Evolutionary conservation across 768 basidiomycete species (phyloP).

Genomic region (Mycena maculata): DNA sequence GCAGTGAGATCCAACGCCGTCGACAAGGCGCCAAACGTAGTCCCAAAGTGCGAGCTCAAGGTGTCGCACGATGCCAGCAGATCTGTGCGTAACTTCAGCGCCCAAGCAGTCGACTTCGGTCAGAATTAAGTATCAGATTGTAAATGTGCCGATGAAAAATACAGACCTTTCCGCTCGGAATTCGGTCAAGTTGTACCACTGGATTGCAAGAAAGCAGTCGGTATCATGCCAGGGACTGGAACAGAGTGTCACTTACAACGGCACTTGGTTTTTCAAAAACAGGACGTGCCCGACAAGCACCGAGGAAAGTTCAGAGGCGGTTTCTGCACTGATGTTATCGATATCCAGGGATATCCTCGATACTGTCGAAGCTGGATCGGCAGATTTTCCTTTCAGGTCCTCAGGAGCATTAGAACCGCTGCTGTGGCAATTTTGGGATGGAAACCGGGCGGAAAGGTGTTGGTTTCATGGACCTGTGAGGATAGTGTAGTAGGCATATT

Average conservation of each 20-base stretch:
- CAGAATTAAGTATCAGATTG: not conserved
- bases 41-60: slow-evolving; percentile 76
- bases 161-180: slow-evolving; percentile 59
- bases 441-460: not conserved
- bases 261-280: slow-evolving; percentile 83
- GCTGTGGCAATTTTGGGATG: slow-evolving; percentile 3
- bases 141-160: not conserved
- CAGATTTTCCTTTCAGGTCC: not conserved
- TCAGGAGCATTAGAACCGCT: not conserved
- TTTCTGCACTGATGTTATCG: slow-evolving; percentile 62
- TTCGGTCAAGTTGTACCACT: slow-evolving; percentile 68
- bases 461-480: not conserved
- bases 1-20: slow-evolving; percentile 64
- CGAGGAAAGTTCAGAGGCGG: slow-evolving; percentile 73
- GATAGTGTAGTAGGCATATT: not conserved
- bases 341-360: slow-evolving; percentile 60
- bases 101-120: slow-evolving; percentile 57
- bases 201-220: slow-evolving; percentile 56
- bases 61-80: slow-evolving; percentile 76
- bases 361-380: slow-evolving; percentile 38
- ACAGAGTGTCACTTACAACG: slow-evolving; percentile 67
- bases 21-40: slow-evolving; percentile 80
- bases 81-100: slow-evolving; percentile 70
- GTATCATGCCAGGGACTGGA: not conserved
- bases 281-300: slow-evolving; percentile 76